Percentiles rank a stretch among this genome's conserved stretches.
Evolutionary conservation across 2,329 filamentous ascomycete genomes (phyloP).

Genomic region (Paramyrothecium roridum): DNA sequence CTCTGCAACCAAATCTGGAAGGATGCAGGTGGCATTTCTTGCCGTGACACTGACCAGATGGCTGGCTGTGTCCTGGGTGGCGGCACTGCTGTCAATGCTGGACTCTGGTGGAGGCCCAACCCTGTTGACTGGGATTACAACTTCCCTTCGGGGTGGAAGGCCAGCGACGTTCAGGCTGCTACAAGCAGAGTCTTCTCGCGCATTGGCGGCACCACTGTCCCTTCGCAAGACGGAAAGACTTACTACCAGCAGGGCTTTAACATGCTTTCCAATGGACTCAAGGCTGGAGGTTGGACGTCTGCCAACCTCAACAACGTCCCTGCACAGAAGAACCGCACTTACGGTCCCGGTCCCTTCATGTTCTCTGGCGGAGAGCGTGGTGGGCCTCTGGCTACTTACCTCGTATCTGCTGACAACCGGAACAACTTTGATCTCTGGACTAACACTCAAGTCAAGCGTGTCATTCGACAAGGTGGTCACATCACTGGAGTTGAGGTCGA

Average conservation of each 20-base stretch:
- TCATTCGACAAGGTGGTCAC: constrained; percentile 60
- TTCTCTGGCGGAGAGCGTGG: constrained; percentile 63
- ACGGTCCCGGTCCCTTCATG: constrained; percentile 64
- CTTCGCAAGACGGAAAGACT: constrained; percentile 62
- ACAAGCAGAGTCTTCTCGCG: constrained; percentile 61
- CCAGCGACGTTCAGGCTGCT: constrained; percentile 56
- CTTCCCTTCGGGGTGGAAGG: constrained; percentile 71
- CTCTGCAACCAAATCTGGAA: constrained; percentile 70
- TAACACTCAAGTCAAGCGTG: constrained; percentile 63
- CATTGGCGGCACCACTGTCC: constrained; percentile 67
- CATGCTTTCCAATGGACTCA: constrained; percentile 57
- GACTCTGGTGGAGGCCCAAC: constrained; percentile 66
- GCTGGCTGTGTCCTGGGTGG: constrained; percentile 70
- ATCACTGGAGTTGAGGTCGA: constrained; percentile 69
- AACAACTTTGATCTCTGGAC: constrained; percentile 66
- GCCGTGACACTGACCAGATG: constrained; percentile 70
- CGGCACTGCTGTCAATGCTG: constrained; percentile 64
- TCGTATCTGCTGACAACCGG: constrained; percentile 56
- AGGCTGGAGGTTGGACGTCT: constrained; percentile 58
- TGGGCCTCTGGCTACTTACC: constrained; percentile 69
- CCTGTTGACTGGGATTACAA: constrained; percentile 67
- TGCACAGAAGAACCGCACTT: constrained; percentile 63
- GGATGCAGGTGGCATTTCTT: constrained; percentile 61
- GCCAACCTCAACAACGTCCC: constrained; percentile 59
- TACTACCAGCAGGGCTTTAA: constrained; percentile 68